Conservation (phyloP, 129 eudicot genomes). For the Flaveria linearis region DNA sequence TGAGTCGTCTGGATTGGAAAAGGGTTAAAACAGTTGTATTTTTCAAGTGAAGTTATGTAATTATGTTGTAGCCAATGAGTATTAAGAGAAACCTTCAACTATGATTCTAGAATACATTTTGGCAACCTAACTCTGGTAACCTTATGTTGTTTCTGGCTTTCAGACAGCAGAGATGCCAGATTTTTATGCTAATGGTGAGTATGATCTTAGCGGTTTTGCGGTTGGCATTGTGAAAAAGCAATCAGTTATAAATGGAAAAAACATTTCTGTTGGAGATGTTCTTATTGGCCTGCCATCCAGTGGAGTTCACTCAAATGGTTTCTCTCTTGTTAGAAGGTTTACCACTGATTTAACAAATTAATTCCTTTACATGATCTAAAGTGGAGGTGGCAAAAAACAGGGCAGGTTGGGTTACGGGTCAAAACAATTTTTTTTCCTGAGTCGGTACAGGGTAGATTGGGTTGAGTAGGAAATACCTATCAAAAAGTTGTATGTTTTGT, state of each 20-base stretch:
- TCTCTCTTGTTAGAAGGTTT: constrained; percentile 87
- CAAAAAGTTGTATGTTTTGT: too few species aligned
- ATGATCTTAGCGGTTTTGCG: constrained; percentile 93
- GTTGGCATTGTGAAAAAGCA: constrained; percentile 77
- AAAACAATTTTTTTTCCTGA: not conserved
- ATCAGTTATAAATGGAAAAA: constrained; percentile 75
- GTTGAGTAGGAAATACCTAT: not conserved
- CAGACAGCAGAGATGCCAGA: constrained; percentile 97
- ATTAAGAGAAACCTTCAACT: not conserved
- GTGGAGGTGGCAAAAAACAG: not conserved
- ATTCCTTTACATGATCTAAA: not conserved
- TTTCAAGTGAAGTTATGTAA: not conserved
- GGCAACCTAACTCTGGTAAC: constrained; percentile 5
- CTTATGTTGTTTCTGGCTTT: constrained; percentile 30
- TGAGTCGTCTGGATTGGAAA: not conserved
- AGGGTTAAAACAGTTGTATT: not conserved
- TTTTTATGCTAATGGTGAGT: constrained; percentile 81
- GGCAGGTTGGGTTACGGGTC: not conserved
- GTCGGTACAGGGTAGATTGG: not conserved
- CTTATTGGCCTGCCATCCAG: constrained; percentile 81
- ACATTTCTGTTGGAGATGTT: constrained; percentile 62
- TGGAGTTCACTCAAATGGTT: constrained; percentile 85
- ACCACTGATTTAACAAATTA: not conserved
- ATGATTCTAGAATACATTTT: not conserved
- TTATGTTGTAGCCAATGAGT: not conserved